Conservation (phyloP, 2,329 filamentous ascomycete species). For the Phialophora tarda region DNA sequence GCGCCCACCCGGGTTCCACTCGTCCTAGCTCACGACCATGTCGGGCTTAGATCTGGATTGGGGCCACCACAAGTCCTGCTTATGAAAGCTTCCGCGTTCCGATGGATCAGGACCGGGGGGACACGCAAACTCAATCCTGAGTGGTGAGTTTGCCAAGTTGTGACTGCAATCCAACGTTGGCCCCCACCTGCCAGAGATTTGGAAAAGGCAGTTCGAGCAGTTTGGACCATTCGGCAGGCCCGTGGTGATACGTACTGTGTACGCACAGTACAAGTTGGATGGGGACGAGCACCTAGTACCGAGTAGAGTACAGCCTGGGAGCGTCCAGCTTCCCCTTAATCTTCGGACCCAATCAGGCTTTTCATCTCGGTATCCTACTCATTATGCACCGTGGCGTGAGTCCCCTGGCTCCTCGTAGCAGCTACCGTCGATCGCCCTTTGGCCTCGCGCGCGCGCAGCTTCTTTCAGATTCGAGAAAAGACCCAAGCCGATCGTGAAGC, state of each 20-base stretch:
- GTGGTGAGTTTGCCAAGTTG: conserved; percentile 3
- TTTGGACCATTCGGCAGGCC: conserved; percentile 1
- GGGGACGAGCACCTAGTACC: background rate
- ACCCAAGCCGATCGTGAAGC: background rate
- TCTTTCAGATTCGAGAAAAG: background rate
- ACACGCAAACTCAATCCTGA: background rate
- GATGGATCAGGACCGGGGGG: conserved; percentile 1
- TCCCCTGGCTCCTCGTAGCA: background rate
- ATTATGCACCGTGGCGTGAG: background rate
- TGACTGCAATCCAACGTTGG: conserved; percentile 13
- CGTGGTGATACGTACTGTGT: too few relatives aligned
- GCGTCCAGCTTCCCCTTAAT: too few relatives aligned
- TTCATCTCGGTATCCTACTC: background rate
- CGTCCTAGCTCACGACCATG: conserved; percentile 8
- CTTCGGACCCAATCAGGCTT: background rate
- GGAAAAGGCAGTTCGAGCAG: conserved; percentile 4
- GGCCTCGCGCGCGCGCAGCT: background rate
- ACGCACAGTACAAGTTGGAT: background rate
- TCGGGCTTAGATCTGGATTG: conserved; percentile 5
- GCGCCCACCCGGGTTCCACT: background rate
- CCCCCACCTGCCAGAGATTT: conserved; percentile 4
- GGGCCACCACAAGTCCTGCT: conserved; percentile 20
- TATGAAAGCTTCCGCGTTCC: conserved; percentile 30
- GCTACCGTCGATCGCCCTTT: background rate
- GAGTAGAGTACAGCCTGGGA: too few relatives aligned